Evolutionary conservation across 2,329 filamentous ascomycete genomes (phyloP).

Genomic region (Emergomyces pasteurianus): DNA sequence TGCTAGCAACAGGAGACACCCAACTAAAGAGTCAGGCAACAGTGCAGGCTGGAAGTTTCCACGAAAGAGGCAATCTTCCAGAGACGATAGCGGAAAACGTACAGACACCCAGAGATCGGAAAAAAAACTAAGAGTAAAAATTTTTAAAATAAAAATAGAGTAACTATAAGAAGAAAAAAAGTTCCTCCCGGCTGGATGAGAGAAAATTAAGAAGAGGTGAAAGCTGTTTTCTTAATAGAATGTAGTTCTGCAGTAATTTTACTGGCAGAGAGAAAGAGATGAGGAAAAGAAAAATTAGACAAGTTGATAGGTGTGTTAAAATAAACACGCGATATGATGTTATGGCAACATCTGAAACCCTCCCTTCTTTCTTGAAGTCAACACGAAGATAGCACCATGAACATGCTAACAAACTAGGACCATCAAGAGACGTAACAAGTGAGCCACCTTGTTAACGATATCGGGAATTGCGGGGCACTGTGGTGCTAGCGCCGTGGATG

Average conservation of each 20-base stretch:
- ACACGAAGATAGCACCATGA: constrained; percentile 1
- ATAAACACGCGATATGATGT: constrained; percentile 2
- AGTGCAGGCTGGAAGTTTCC: background rate
- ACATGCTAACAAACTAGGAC: background rate
- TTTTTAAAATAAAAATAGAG: background rate
- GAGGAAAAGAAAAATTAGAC: background rate
- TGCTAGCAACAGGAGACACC: background rate
- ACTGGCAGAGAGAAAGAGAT: background rate
- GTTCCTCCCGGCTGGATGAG: background rate
- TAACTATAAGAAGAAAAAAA: background rate
- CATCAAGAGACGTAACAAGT: background rate
- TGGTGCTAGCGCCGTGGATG: constrained; percentile 1
- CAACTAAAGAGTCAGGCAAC: background rate
- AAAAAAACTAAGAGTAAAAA: background rate
- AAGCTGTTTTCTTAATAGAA: background rate
- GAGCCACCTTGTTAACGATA: constrained; percentile 9
- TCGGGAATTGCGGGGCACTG: constrained; percentile 7
- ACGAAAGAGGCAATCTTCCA: background rate
- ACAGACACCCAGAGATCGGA: background rate
- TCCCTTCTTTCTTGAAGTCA: background rate
- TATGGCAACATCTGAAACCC: background rate
- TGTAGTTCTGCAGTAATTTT: background rate
- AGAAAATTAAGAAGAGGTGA: background rate
- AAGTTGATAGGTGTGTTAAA: background rate
- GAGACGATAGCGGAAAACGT: background rate